Evolutionary conservation across 139 green algal species (phyloP), one percentile per base, ranked within the genome.

Genomic region (Chlorella ohadii): DNA sequence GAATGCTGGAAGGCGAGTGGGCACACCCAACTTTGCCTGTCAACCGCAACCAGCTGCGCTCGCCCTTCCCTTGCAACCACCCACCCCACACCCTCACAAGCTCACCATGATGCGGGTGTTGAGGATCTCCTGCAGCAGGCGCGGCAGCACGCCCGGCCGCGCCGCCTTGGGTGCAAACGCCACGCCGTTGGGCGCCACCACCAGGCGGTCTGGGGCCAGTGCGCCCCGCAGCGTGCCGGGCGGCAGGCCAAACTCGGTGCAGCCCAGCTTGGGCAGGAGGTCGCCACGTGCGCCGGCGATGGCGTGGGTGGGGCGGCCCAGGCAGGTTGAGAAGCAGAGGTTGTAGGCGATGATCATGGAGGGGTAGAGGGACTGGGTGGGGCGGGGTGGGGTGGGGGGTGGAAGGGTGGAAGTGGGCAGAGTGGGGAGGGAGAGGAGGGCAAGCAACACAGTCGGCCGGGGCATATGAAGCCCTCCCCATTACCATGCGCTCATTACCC

Each of bases 271-370:
- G 55, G 73, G 85, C 34, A 83, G 47, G 5, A 67, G 66, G 44
- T 25, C 78, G 11, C 59, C 44, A 22, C 51, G 79, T 3, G 44
- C 65, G 51, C 33, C 57, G 6, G 66, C 78, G 13, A 67, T 72
- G 6, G 85, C 88, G 77, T 98, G 95, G 11, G 74, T 22, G 2
- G 92, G 90, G 0, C 91, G 86, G 28, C 96, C 96, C 31, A 99
- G 61, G 79, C 90, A 95, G 15, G 97, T 99, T 47, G 87, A 94
- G 93, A 94, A 99, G 94, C 97, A 99, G 20, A 99, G 92, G 91
- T 99, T 99, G 94, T 99, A 98, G 5, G 97, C 97, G 77, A 99
- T 99, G 81, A 99, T 90, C 73, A 96, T 92, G 57, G 93, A 98
- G 38, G 97, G 97, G 90, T 99, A 99, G 22, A 99, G 95, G 16